phyloP scores from a whole-genome alignment of 306 rosid genomes.

The Geum urbanum region DNA sequence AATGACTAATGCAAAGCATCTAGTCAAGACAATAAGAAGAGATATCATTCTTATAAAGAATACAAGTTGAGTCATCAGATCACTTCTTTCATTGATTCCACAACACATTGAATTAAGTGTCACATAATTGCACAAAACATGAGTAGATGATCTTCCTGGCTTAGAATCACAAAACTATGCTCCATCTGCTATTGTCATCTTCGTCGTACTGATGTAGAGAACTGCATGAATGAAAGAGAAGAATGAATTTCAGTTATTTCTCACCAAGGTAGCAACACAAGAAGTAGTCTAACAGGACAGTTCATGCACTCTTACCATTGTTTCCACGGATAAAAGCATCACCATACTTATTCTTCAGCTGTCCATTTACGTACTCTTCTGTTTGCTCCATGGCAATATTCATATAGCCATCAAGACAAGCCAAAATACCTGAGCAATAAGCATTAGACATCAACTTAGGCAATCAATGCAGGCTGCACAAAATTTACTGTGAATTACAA shows the following conservation, averaged over 20 bases:
- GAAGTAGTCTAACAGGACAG: background rate
- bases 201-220: slow-evolving; percentile 88
- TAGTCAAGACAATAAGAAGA: background rate
- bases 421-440: slow-evolving; percentile 69
- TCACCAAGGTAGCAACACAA: background rate
- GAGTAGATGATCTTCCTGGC: slow-evolving; percentile 5
- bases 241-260: slow-evolving; percentile 8
- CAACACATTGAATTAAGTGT: background rate
- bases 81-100: slow-evolving; percentile 7
- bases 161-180: slow-evolving; percentile 33
- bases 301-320: slow-evolving; percentile 48
- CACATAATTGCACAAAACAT: background rate
- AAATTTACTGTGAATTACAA: background rate
- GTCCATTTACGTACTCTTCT: slow-evolving; percentile 92
- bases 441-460: slow-evolving; percentile 16
- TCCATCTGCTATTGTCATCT: slow-evolving; percentile 86
- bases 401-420: slow-evolving; percentile 97
- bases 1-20: background rate
- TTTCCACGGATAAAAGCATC: slow-evolving; percentile 96
- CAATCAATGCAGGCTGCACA: background rate
- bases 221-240: slow-evolving; percentile 44
- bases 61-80: background rate
- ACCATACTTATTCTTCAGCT: slow-evolving; percentile 89
- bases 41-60: background rate
- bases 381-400: slow-evolving; percentile 99